Evolutionary conservation across 1,284 basidiomycete species (phyloP).

Genomic region (Cryptococcus sp.): DNA sequence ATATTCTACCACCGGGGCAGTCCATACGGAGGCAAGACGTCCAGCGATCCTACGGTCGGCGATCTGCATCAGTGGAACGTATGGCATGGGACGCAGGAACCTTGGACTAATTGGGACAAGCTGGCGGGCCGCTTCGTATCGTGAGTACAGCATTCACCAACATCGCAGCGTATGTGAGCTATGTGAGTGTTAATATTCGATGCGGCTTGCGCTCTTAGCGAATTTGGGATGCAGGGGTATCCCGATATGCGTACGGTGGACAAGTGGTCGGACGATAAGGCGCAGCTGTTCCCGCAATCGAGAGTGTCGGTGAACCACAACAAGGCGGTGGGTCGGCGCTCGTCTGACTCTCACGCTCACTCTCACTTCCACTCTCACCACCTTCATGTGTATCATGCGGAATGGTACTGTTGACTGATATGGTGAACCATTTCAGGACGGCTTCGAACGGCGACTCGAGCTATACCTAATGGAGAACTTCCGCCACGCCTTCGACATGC

Average conservation of each 20-base stretch:
- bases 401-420: background rate
- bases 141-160: slow-evolving; percentile 54
- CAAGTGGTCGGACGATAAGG: slow-evolving; percentile 68
- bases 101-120: slow-evolving; percentile 86
- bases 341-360: background rate
- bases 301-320: slow-evolving; percentile 78
- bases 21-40: slow-evolving; percentile 78
- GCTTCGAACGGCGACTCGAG: slow-evolving; percentile 84
- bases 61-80: slow-evolving; percentile 92
- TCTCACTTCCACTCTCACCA: no score
- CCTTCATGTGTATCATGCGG: no score
- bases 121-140: slow-evolving; percentile 83
- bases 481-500: slow-evolving; percentile 77
- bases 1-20: slow-evolving; percentile 79
- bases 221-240: slow-evolving; percentile 61
- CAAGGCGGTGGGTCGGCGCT: slow-evolving; percentile 62
- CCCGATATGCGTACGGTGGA: slow-evolving; percentile 82
- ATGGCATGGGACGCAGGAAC: slow-evolving; percentile 80
- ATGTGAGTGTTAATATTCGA: background rate
- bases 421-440: slow-evolving; percentile 52
- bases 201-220: slow-evolving; percentile 18
- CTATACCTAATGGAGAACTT: slow-evolving; percentile 86
- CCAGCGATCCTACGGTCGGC: slow-evolving; percentile 73
- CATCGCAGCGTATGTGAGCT: no score
- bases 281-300: slow-evolving; percentile 83